A percentile compares a stretch with the other conserved stretches of the same genome.
Evolutionary conservation across 371 early-diverging fungal genomes (phyloP).

Genomic region (Amoeboaphelidium protococcarum): DNA sequence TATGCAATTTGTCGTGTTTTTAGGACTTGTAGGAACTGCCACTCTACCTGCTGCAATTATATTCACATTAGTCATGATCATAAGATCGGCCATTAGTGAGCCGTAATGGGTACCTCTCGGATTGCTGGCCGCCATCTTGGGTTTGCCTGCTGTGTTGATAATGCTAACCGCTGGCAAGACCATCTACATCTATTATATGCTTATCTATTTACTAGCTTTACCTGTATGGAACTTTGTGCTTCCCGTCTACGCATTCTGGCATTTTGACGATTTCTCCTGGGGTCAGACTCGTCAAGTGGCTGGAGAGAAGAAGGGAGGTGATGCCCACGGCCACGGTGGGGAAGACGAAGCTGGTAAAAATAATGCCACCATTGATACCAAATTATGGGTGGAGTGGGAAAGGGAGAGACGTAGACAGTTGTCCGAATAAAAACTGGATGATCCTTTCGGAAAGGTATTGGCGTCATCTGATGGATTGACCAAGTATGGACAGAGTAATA

Average conservation of each 20-base stretch:
- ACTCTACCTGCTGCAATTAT: slow-evolving; percentile 77
- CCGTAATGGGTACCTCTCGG: slow-evolving; percentile 3
- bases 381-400: too few species aligned
- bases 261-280: slow-evolving; percentile 73
- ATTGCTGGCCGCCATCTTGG: slow-evolving; percentile 19
- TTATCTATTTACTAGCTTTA: slow-evolving; percentile 8
- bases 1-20: slow-evolving; percentile 76
- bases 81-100: slow-evolving; percentile 14
- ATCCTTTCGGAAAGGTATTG: too few species aligned
- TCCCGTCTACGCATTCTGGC: slow-evolving; percentile 61
- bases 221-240: slow-evolving; percentile 13
- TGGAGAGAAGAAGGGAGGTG: slow-evolving; percentile 11
- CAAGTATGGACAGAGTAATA: too few species aligned
- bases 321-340: slow-evolving; percentile 2
- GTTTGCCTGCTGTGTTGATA: slow-evolving; percentile 65
- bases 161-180: slow-evolving; percentile 65
- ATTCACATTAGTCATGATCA: slow-evolving; percentile 39
- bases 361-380: not conserved
- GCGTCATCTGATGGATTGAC: too few species aligned
- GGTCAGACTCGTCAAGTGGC: slow-evolving; percentile 24
- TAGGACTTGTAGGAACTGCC: slow-evolving; percentile 86
- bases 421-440: too few species aligned
- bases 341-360: not conserved
- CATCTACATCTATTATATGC: slow-evolving; percentile 50
- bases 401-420: too few species aligned